Base-by-base conservation (phyloP, 1,284 basidiomycete genomes). In the Trametes sp. region DNA sequence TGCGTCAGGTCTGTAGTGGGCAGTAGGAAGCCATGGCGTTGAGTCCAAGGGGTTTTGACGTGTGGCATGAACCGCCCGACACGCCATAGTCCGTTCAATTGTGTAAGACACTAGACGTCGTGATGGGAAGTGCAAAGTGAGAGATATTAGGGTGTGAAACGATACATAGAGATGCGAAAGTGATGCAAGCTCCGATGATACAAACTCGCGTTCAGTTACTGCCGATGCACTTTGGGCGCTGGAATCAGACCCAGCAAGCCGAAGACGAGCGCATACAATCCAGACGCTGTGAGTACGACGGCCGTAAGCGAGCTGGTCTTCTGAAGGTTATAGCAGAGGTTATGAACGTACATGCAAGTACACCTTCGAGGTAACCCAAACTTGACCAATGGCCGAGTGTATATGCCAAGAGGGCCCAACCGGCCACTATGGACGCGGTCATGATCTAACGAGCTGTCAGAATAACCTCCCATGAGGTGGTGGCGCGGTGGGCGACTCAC, bases 241-340 rank as follows among this genome's bases (percentile, higher is more conserved):
- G 89, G 88, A 56, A 92, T 77, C 29, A 92, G 78, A 1, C 90
- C 90, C 61, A 92, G 80, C 41, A 91, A 73, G 28, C 90, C 90
- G 71, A 92, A 90, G 19, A 79, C 79, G 41, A 91, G 79, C 11
- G 85, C 84, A 69, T 92, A 92, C 49, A 91, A 72, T 19, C 87
- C 88, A 19, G 84, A 86, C 9, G 87, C 88, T 90, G 21, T 21
- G 21, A 23, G n/a, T 13, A 36, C 8, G 26, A 24, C 16, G 29
- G 10, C 24, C 8, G 45, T 56, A 13, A 36, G 31, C 13, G 7
- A 23, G 19, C 45, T 21, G 50, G 69, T 31, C 50, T 54, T n/a
- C n/a, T n/a, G n/a, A n/a, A n/a, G n/a, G 23, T 57, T 24, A 23
- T 16, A 9, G 26, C 23, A 38, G 56, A 50, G 23, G 14, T n/a